These are phyloP conservation scores for Tricholomella constricta DNA, from an alignment of 768 basidiomycete genomes.

Conservation along the genomic window DNA sequence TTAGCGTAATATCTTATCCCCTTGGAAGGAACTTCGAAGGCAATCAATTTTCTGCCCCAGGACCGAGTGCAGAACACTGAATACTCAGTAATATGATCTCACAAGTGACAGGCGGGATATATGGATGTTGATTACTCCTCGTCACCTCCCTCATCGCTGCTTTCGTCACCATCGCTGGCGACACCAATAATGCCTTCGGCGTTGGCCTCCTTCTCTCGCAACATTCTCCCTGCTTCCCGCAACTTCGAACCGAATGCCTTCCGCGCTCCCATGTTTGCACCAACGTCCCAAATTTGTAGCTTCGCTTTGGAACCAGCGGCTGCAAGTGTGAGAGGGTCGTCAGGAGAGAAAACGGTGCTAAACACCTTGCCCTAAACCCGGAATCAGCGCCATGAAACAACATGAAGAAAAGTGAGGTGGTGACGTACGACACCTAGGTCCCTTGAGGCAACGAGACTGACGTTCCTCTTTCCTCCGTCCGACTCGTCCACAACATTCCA, in stretches of 20 bases:
- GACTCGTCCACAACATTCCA: constrained; percentile 86
- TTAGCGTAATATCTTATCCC: constrained; percentile 4
- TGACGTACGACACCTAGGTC: constrained; percentile 88
- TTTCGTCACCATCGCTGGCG: constrained; percentile 69
- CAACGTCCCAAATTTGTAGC: constrained; percentile 95
- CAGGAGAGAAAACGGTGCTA: constrained; percentile 87
- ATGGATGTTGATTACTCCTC: constrained; percentile 3
- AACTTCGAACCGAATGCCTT: constrained; percentile 84
- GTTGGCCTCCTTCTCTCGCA: constrained; percentile 61
- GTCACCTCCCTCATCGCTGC: constrained; percentile 46
- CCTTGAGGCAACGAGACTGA: constrained; percentile 82
- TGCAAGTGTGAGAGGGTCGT: constrained; percentile 90
- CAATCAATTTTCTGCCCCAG: not conserved
- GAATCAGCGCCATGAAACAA: not conserved
- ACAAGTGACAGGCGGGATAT: not conserved
- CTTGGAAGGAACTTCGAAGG: not conserved
- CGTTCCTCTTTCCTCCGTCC: constrained; percentile 63
- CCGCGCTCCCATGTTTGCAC: constrained; percentile 77
- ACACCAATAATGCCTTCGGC: constrained; percentile 70
- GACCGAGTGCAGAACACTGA: not conserved
- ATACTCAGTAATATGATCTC: not conserved
- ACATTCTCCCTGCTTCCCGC: constrained; percentile 62
- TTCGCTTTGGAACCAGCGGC: constrained; percentile 94
- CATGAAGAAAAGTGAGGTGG: not conserved
- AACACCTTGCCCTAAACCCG: constrained; percentile 91